Evolutionary conservation across 495 filamentous ascomycete genomes (phyloP).

Genomic region (Neohortaea acidophila): DNA sequence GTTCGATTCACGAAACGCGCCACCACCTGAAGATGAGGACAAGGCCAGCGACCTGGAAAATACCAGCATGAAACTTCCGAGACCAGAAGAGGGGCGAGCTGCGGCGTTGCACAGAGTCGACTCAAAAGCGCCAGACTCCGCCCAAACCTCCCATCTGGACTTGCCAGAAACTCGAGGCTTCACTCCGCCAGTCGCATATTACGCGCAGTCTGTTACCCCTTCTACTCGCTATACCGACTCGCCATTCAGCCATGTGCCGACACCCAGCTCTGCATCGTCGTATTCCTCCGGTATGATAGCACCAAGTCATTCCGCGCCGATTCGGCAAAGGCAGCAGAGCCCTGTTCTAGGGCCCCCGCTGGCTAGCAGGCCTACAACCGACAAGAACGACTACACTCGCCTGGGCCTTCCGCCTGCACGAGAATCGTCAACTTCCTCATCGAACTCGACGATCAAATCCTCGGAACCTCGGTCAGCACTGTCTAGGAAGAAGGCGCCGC

Average conservation of each 20-base stretch:
- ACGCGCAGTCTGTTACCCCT: constrained; percentile 41
- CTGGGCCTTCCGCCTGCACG: constrained; percentile 45
- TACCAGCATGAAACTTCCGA: constrained; percentile 11
- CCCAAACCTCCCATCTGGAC: no score
- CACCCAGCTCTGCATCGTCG: constrained; percentile 92
- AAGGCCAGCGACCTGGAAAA: background rate
- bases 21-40: constrained; percentile 17
- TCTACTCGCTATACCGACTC: constrained; percentile 93
- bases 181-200: constrained; percentile 15
- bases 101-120: background rate
- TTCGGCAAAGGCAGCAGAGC: constrained; percentile 25
- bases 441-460: constrained; percentile 26
- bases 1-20: no score
- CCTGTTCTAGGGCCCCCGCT: constrained; percentile 4
- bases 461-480: background rate
- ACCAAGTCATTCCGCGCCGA: constrained; percentile 36
- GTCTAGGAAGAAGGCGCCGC: constrained; percentile 5
- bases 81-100: constrained; percentile 15
- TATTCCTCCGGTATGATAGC: constrained; percentile 72
- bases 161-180: no score
- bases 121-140: background rate
- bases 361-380: constrained; percentile 30
- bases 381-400: constrained; percentile 27
- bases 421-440: constrained; percentile 37
- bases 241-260: constrained; percentile 84